Percentiles rank a stretch among this genome's conserved stretches.
These are phyloP conservation scores for Psilocybe tampanensis DNA, from an alignment of 768 basidiomycete genomes.

Conservation along the genomic window DNA sequence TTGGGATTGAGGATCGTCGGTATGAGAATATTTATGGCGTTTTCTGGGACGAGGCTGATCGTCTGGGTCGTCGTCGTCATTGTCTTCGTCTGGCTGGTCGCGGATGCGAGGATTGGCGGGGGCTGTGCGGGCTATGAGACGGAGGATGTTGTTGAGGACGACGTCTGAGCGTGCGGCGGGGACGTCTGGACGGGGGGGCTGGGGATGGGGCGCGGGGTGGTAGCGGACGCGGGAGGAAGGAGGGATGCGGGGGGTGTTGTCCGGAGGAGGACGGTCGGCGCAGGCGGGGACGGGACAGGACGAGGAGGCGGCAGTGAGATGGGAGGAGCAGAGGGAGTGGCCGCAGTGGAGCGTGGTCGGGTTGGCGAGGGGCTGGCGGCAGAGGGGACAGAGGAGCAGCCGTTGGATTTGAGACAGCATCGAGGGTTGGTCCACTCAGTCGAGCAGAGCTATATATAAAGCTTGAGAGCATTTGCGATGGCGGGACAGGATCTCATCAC, in stretches of 20 bases:
- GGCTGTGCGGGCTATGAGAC: slow-evolving; percentile 34
- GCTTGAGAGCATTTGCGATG: slow-evolving; percentile 8
- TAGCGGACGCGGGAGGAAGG: slow-evolving; percentile 35
- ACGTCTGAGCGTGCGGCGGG: slow-evolving; percentile 45
- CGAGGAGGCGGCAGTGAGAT: slow-evolving; percentile 34
- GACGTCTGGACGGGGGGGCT: background rate
- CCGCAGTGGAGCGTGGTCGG: slow-evolving; percentile 82
- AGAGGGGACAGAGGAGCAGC: slow-evolving; percentile 58
- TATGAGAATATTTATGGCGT: slow-evolving; percentile 26
- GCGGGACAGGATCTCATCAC: slow-evolving; percentile 20
- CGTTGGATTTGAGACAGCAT: slow-evolving; percentile 27
- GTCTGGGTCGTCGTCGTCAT: slow-evolving; percentile 22
- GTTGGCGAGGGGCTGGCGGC: slow-evolving; percentile 54
- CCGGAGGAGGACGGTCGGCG: slow-evolving; percentile 11
- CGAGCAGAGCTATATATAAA: slow-evolving; percentile 6
- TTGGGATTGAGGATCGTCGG: slow-evolving; percentile 22
- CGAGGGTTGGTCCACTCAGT: slow-evolving; percentile 2
- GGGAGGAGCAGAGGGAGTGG: slow-evolving; percentile 75
- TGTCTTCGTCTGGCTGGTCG: slow-evolving; percentile 28
- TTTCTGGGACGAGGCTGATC: slow-evolving; percentile 27
- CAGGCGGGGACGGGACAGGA: slow-evolving; percentile 38
- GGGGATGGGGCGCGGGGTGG: slow-evolving; percentile 31
- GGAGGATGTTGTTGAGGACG: slow-evolving; percentile 56
- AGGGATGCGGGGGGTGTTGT: slow-evolving; percentile 39
- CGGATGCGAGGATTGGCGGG: slow-evolving; percentile 27